These are phyloP conservation scores for Lachnellula hyalina DNA, from an alignment of 2,329 filamentous ascomycete genomes.

Conservation along the genomic window DNA sequence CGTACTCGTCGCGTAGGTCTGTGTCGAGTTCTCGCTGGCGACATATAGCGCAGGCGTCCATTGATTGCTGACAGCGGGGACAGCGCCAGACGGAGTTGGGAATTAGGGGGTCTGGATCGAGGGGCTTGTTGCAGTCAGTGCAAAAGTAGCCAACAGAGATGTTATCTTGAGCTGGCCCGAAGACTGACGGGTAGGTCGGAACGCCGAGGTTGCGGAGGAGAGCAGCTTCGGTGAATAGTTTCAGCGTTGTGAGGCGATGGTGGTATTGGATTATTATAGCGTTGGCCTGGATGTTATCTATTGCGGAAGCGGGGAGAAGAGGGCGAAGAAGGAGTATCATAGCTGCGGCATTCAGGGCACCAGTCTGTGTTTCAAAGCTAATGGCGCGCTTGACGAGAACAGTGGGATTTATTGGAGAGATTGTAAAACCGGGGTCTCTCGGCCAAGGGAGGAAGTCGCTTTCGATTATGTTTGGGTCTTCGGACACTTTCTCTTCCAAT, in stretches of 20 bases:
- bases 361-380: slow-evolving; percentile 50
- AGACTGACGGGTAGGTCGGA: slow-evolving; percentile 50
- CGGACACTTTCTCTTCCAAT: slow-evolving; percentile 16
- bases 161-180: slow-evolving; percentile 48
- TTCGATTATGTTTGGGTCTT: slow-evolving; percentile 41
- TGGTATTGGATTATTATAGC: slow-evolving; percentile 57
- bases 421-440: slow-evolving; percentile 50
- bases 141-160: slow-evolving; percentile 52
- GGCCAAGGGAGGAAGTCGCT: slow-evolving; percentile 56
- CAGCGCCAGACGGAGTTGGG: slow-evolving; percentile 49
- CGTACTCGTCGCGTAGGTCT: slow-evolving; percentile 2
- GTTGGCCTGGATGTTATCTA: slow-evolving; percentile 50
- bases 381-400: slow-evolving; percentile 48
- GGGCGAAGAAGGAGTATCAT: slow-evolving; percentile 57
- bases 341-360: slow-evolving; percentile 53
- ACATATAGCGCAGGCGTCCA: slow-evolving; percentile 56
- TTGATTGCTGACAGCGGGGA: slow-evolving; percentile 47
- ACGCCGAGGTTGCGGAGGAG: slow-evolving; percentile 55
- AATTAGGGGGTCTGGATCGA: slow-evolving; percentile 36
- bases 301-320: slow-evolving; percentile 48
- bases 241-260: slow-evolving; percentile 52
- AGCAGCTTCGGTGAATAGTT: slow-evolving; percentile 55
- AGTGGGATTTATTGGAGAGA: slow-evolving; percentile 51
- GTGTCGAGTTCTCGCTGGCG: slow-evolving; percentile 35
- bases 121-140: slow-evolving; percentile 49